Evolutionary conservation across 139 green algal species (phyloP), one percentile per base, ranked within the genome.

Genomic region (Closterium sp.): DNA sequence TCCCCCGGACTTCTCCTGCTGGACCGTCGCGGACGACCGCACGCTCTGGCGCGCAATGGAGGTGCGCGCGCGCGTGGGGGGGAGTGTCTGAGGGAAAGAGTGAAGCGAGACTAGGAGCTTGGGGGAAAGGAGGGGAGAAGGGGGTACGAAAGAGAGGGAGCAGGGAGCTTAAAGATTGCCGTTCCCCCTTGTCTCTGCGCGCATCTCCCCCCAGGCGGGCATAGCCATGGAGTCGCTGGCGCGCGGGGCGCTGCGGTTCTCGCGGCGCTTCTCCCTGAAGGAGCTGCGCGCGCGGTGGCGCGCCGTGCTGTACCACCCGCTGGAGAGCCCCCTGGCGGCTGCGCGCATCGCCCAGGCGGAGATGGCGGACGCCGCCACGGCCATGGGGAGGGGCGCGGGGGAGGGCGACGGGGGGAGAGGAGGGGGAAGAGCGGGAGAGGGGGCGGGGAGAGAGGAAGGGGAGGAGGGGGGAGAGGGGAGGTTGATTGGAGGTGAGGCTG

Each of bases 11-110:
- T 94, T 94, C 31, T 89, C 30, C 24, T 34, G 31, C 31, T 94
- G 92, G 92, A 94, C 92, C 62, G 42, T 89, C 17, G 30, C 91
- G n/a, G 92, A 94, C 31, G 92, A 94, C 86, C 89, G 94, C n/a
- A 50, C 28, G 31, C 89, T 94, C 7, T 93, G 27, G 70, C n/a
- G 94, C 30, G 92, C 92, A 30, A 94, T 94, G 92, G 92, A 94
- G 92, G 92, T 94, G 21, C 32, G 91, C 38, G 38, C 38, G 38
- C 7, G 38, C 38, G 17, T 30, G 29, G 29, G 88, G 45, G 29
- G 88, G 88, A n/a, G n/a, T n/a, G n/a, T n/a, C n/a, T n/a, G n/a
- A n/a, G n/a, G n/a, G n/a, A n/a, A n/a, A n/a, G n/a, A n/a, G n/a
- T n/a, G n/a, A n/a, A n/a, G n/a, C n/a, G n/a, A n/a, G n/a, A n/a